Evolutionary conservation across 2,329 filamentous ascomycete species (phyloP).

Genomic region (Celoporthe dispersa): DNA sequence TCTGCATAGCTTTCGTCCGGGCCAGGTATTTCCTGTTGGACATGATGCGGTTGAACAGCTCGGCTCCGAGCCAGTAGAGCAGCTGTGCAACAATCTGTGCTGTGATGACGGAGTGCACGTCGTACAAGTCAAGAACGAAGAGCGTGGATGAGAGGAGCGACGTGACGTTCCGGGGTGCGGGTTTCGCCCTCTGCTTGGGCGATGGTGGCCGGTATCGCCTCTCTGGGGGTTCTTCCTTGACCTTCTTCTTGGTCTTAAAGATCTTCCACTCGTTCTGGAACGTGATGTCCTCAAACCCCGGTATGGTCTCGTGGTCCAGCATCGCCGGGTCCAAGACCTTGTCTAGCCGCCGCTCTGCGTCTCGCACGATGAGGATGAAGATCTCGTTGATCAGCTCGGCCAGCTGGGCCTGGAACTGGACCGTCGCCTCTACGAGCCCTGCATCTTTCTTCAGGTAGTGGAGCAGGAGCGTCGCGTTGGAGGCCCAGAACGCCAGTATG

Average conservation of each 20-base stretch:
- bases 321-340: constrained; percentile 93
- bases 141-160: constrained; percentile 93
- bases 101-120: constrained; percentile 95
- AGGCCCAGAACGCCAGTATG: constrained; percentile 97
- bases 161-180: constrained; percentile 92
- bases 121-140: constrained; percentile 97
- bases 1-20: constrained; percentile 98
- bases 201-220: constrained; percentile 92
- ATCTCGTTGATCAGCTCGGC: constrained; percentile 97
- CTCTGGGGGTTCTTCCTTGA: constrained; percentile 87
- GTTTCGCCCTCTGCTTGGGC: constrained; percentile 88
- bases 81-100: constrained; percentile 90
- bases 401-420: constrained; percentile 89
- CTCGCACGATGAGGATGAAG: constrained; percentile 94
- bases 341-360: constrained; percentile 93
- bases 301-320: constrained; percentile 97
- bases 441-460: constrained; percentile 96
- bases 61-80: constrained; percentile 93
- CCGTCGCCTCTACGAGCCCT: constrained; percentile 78
- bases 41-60: constrained; percentile 98
- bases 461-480: constrained; percentile 90
- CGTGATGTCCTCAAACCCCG: constrained; percentile 92
- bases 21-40: constrained; percentile 93
- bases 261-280: constrained; percentile 99
- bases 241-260: constrained; percentile 87